phyloP scores from a whole-genome alignment of 345 rosid species.

The Zanthoxylum bungeanum region DNA sequence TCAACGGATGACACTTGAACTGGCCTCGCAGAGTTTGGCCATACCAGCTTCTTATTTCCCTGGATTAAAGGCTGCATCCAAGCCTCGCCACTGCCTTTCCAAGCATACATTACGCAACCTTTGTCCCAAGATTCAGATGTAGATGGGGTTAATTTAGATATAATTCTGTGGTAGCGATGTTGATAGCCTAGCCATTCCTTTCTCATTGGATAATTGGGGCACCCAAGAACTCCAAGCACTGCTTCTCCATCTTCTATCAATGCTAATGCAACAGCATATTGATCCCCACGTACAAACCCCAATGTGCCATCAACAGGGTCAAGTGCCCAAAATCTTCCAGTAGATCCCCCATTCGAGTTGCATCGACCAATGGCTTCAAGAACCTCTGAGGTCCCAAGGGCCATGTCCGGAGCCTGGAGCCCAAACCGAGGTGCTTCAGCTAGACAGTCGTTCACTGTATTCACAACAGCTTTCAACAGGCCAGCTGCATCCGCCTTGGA shows the following conservation, averaged over 20 bases:
- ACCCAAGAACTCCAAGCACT: slow-evolving; percentile 57
- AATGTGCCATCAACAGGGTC: slow-evolving; percentile 58
- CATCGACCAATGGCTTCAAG: slow-evolving; percentile 48
- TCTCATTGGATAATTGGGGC: slow-evolving; percentile 60
- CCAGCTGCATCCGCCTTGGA: slow-evolving; percentile 25
- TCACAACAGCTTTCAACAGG: slow-evolving; percentile 36
- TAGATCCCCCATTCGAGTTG: slow-evolving; percentile 38
- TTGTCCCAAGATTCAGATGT: slow-evolving; percentile 49
- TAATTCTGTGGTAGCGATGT: slow-evolving; percentile 51
- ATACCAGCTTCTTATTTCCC: slow-evolving; percentile 27
- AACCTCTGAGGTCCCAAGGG: slow-evolving; percentile 36
- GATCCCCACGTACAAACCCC: slow-evolving; percentile 60
- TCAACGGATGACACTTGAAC: slow-evolving; percentile 42
- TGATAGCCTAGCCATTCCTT: slow-evolving; percentile 55
- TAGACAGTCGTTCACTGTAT: slow-evolving; percentile 40
- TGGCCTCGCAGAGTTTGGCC: slow-evolving; percentile 47
- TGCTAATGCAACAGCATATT: slow-evolving; percentile 54
- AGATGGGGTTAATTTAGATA: slow-evolving; percentile 42
- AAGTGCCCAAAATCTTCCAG: slow-evolving; percentile 50
- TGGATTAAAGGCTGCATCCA: slow-evolving; percentile 51
- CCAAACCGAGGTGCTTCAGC: slow-evolving; percentile 46
- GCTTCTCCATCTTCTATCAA: slow-evolving; percentile 51
- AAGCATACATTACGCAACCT: slow-evolving; percentile 50
- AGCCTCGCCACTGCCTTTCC: slow-evolving; percentile 41
- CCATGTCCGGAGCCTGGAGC: slow-evolving; percentile 27